Evolutionary conservation across 108 stramenopile species (phyloP).

Genomic region (Craspedostauros australis): DNA sequence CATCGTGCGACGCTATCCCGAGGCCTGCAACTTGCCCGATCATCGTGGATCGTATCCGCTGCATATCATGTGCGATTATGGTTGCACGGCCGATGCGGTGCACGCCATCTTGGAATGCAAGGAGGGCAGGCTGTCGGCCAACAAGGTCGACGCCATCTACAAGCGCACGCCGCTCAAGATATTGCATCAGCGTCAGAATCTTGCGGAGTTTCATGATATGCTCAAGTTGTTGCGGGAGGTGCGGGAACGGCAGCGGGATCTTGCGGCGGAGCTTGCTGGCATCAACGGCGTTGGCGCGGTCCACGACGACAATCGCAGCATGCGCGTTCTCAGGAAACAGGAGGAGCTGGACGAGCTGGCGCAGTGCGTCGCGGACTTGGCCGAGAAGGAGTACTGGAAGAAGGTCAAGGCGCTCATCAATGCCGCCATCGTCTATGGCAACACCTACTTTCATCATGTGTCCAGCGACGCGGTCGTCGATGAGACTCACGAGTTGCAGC

Average conservation of each 20-base stretch:
- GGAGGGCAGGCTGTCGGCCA: constrained; percentile 2
- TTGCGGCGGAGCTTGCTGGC: neutral
- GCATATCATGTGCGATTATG: constrained; percentile 32
- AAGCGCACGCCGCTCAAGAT: constrained; percentile 19
- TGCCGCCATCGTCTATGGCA: constrained; percentile 24
- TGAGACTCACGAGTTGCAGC: too few relatives aligned
- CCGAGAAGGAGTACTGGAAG: constrained; percentile 26
- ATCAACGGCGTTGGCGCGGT: neutral
- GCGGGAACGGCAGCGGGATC: neutral
- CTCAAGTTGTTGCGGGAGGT: constrained; percentile 8
- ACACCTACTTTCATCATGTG: neutral
- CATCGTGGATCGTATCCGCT: constrained; percentile 14
- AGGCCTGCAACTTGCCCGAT: constrained; percentile 6
- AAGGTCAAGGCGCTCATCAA: constrained; percentile 18
- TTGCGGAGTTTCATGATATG: constrained; percentile 5
- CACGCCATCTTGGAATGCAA: constrained; percentile 12
- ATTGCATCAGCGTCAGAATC: constrained; percentile 27
- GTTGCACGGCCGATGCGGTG: constrained; percentile 11
- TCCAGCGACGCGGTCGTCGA: neutral
- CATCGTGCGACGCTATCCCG: constrained; percentile 22
- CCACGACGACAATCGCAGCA: neutral
- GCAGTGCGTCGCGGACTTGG: neutral
- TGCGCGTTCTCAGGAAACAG: neutral
- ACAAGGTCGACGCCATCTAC: constrained; percentile 12
- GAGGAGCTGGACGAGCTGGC: neutral